Evolutionary conservation across 805 yeast species (phyloP).

Genomic region (Kodamaea restingae): DNA sequence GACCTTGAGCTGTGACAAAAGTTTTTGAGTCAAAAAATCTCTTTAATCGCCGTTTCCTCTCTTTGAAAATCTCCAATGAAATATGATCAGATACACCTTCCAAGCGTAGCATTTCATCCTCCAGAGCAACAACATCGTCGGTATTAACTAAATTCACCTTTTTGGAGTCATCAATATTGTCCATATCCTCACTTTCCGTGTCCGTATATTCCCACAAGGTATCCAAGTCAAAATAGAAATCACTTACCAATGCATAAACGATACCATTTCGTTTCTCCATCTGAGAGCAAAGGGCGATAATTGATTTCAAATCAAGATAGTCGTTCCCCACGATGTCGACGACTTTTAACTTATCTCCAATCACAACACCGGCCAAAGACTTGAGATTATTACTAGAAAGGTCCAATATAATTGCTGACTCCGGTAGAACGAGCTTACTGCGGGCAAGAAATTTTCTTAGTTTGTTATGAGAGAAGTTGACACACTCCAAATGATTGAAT

Average conservation of each 20-base stretch:
- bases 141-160: no score
- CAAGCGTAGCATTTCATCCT: no score
- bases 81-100: no score
- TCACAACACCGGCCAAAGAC: not conserved
- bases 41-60: not conserved
- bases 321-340: not conserved
- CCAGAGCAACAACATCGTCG: no score
- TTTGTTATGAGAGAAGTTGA: not conserved
- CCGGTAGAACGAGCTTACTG: not conserved
- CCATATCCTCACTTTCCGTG: not conserved
- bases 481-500: not conserved
- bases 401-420: not conserved
- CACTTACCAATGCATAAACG: not conserved
- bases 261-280: not conserved
- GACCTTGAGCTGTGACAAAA: conserved; percentile 83
- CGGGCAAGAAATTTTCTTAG: not conserved
- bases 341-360: not conserved
- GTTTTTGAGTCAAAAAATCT: conserved; percentile 30
- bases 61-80: no score
- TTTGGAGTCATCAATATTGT: not conserved
- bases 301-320: not conserved
- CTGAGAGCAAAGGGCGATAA: not conserved
- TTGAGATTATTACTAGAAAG: not conserved
- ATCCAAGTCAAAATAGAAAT: no score
- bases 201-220: no score